These are phyloP conservation scores for Nannochloris sp. DNA, from an alignment of 139 green algal species.

Conservation along the genomic window DNA sequence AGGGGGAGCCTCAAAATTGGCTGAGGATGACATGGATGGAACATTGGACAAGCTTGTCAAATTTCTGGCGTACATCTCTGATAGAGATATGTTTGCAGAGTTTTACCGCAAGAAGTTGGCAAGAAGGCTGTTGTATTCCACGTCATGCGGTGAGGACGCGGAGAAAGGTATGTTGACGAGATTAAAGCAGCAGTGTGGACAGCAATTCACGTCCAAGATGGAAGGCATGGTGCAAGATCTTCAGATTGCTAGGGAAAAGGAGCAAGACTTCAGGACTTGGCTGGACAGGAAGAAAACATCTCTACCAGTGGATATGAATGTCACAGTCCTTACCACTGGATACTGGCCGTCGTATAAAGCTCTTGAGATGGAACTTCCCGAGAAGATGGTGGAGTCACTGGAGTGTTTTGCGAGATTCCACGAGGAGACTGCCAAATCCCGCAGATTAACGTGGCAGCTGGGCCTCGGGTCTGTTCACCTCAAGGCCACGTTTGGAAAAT, in stretches of 20 bases:
- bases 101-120: slow-evolving; percentile 97
- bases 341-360: slow-evolving; percentile 79
- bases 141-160: slow-evolving; percentile 76
- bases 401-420: slow-evolving; percentile 83
- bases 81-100: slow-evolving; percentile 89
- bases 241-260: slow-evolving; percentile 77
- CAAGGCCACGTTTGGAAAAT: slow-evolving; percentile 76
- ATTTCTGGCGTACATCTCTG: slow-evolving; percentile 94
- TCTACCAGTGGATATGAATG: slow-evolving; percentile 70
- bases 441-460: slow-evolving; percentile 87
- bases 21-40: slow-evolving; percentile 86
- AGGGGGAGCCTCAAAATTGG: slow-evolving; percentile 84
- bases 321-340: slow-evolving; percentile 86
- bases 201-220: slow-evolving; percentile 86
- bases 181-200: slow-evolving; percentile 97
- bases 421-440: slow-evolving; percentile 61
- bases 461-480: slow-evolving; percentile 71
- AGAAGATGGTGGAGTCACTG: slow-evolving; percentile 78
- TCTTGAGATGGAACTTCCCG: slow-evolving; percentile 79
- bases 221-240: slow-evolving; percentile 96
- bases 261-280: slow-evolving; percentile 77
- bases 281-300: slow-evolving; percentile 24
- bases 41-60: slow-evolving; percentile 95
- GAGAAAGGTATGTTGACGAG: slow-evolving; percentile 88
- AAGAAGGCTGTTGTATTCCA: slow-evolving; percentile 22